Percentiles rank a stretch among this genome's conserved stretches.
phyloP scores from a whole-genome alignment of 2,329 filamentous ascomycete genomes.

The Fusarium abutilonis region DNA sequence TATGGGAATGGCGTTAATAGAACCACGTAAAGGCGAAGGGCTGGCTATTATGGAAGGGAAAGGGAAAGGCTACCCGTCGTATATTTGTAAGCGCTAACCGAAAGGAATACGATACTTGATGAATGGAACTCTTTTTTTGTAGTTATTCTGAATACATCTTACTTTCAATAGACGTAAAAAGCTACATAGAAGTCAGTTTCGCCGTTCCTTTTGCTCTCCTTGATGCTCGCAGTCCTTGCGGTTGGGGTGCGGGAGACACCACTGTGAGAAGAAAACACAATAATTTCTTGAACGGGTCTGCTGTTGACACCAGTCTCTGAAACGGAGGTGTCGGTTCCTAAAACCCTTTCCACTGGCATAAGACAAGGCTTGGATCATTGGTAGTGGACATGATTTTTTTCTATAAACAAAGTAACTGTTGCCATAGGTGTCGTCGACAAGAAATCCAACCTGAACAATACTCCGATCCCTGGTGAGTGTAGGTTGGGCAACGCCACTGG shows the following conservation, averaged over 20 bases:
- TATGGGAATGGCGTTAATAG: constrained; percentile 47
- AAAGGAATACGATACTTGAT: too few relatives aligned
- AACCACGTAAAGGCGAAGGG: constrained; percentile 34
- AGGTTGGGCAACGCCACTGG: neutral
- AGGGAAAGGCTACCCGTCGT: constrained; percentile 37
- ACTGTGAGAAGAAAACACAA: neutral
- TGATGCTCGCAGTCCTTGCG: too few relatives aligned
- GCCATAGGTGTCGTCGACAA: neutral
- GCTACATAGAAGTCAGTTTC: too few relatives aligned
- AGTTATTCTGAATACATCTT: too few relatives aligned
- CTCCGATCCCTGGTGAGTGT: neutral
- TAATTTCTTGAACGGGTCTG: neutral
- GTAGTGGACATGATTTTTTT: neutral
- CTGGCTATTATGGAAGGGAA: constrained; percentile 44
- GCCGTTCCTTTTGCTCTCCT: too few relatives aligned
- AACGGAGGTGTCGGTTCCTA: neutral
- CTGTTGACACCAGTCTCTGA: constrained; percentile 1
- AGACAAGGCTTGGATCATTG: constrained; percentile 3
- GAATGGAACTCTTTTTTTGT: too few relatives aligned
- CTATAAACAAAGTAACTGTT: neutral
- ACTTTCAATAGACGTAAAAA: too few relatives aligned
- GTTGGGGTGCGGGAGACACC: too few relatives aligned
- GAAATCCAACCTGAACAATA: neutral
- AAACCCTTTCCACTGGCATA: constrained; percentile 4
- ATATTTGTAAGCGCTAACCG: neutral